Evolutionary conservation across 768 basidiomycete species (phyloP).

Genomic region (Asterophora lycoperdoides): DNA sequence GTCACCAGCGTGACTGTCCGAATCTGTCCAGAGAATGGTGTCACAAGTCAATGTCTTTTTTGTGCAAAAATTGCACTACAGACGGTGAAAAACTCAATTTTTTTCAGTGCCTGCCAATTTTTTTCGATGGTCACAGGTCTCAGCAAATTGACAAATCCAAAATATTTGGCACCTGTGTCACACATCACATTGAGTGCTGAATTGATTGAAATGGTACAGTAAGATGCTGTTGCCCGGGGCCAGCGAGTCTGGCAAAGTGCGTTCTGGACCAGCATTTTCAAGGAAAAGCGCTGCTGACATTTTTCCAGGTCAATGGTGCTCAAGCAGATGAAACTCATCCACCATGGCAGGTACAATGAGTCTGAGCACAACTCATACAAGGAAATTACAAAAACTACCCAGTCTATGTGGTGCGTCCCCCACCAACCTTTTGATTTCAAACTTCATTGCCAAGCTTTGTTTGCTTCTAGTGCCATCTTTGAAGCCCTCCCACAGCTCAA

Average conservation of each 20-base stretch:
- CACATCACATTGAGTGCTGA: too few species aligned
- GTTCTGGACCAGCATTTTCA: constrained; percentile 12
- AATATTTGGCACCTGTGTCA: too few species aligned
- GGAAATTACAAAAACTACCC: constrained; percentile 88
- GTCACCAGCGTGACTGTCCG: too few species aligned
- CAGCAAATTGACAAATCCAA: too few species aligned
- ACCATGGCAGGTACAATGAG: constrained; percentile 78
- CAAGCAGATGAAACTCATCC: constrained; percentile 93
- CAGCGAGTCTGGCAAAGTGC: constrained; percentile 93
- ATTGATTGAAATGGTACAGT: too few species aligned
- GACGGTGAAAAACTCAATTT: too few species aligned
- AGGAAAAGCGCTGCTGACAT: background rate
- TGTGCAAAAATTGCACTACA: too few species aligned
- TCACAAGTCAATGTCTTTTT: too few species aligned
- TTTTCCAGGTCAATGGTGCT: constrained; percentile 33
- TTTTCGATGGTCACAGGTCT: too few species aligned
- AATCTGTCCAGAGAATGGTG: too few species aligned
- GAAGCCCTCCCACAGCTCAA: constrained; percentile 89
- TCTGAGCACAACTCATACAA: constrained; percentile 85
- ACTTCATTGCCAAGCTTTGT: background rate
- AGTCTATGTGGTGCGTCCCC: constrained; percentile 75
- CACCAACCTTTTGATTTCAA: background rate
- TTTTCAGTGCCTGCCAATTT: too few species aligned
- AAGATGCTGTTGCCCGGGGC: constrained; percentile 95
- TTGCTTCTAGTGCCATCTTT: constrained; percentile 34